Conservation (phyloP, 345 rosid genomes). For the Eucalyptus cladocalyx region DNA sequence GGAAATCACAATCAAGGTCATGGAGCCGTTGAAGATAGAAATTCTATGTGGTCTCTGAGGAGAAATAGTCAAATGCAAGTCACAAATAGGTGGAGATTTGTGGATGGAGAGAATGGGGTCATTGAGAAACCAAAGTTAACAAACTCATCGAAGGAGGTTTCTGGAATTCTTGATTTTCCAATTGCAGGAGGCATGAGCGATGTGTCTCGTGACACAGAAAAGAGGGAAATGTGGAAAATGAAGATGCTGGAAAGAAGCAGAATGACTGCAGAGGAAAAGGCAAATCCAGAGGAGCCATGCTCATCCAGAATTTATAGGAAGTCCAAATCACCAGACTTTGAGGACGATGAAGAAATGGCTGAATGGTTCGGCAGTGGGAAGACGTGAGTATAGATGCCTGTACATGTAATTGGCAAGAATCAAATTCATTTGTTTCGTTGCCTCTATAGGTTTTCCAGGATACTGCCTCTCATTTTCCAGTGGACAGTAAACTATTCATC, state of each 20-base stretch:
- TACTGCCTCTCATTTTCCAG: too few relatives aligned
- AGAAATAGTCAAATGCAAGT: neutral
- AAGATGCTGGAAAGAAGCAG: conserved; percentile 23
- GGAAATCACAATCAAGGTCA: neutral
- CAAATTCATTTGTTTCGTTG: too few relatives aligned
- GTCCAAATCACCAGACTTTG: conserved; percentile 13
- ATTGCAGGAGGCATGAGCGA: conserved; percentile 44
- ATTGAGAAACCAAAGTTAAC: neutral
- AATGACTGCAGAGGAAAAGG: neutral
- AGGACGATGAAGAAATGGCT: conserved; percentile 51
- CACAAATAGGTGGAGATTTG: conserved; percentile 38
- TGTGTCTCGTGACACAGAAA: conserved; percentile 21
- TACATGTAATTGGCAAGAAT: neutral
- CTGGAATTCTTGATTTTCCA: conserved; percentile 39
- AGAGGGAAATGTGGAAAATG: conserved; percentile 39
- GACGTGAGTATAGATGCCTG: neutral
- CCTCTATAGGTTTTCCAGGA: too few relatives aligned
- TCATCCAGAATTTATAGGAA: conserved; percentile 3
- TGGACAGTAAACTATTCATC: too few relatives aligned
- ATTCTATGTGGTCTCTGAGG: neutral
- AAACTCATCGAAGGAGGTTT: conserved; percentile 1
- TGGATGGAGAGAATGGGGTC: conserved; percentile 15
- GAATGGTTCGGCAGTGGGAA: conserved; percentile 42
- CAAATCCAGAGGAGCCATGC: neutral
- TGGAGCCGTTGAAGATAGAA: neutral